phyloP scores from a whole-genome alignment of 257 asterid species.

The Ehretia macrophylla region DNA sequence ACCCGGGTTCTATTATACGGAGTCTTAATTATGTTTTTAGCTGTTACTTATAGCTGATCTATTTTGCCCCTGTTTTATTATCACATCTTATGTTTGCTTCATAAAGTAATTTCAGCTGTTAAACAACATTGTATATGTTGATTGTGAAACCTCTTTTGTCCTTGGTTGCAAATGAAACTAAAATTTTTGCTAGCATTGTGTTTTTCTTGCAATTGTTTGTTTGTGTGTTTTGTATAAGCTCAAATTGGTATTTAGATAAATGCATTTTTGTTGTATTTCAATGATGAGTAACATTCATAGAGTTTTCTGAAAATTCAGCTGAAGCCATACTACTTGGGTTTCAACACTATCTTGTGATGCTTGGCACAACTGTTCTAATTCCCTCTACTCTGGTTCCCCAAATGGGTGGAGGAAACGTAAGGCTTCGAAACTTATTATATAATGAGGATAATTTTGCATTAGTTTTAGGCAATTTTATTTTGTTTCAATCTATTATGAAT shows the following conservation, averaged over 20 bases:
- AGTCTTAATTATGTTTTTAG: background rate
- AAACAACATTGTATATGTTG: too few species aligned
- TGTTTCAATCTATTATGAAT: background rate
- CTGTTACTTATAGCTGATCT: background rate
- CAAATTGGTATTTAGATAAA: too few species aligned
- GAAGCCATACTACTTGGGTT: constrained; percentile 96
- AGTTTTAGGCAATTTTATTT: background rate
- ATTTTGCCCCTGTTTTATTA: background rate
- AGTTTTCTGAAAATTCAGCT: constrained; percentile 39
- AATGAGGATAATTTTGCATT: background rate
- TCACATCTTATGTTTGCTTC: too few species aligned
- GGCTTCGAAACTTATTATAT: background rate
- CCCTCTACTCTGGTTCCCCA: constrained; percentile 75
- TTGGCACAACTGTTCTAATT: constrained; percentile 90
- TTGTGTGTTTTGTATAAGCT: too few species aligned
- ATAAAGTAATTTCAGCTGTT: too few species aligned
- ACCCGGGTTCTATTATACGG: too few species aligned
- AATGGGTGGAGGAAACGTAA: constrained; percentile 92
- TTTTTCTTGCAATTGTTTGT: too few species aligned
- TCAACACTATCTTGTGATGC: constrained; percentile 97
- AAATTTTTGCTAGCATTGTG: too few species aligned
- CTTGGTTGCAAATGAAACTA: too few species aligned
- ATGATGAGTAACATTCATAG: too few species aligned
- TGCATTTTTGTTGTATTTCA: too few species aligned
- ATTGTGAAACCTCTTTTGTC: too few species aligned